phyloP scores from a whole-genome alignment of 2,329 filamentous ascomycete genomes.

The Epichloe sp. region DNA sequence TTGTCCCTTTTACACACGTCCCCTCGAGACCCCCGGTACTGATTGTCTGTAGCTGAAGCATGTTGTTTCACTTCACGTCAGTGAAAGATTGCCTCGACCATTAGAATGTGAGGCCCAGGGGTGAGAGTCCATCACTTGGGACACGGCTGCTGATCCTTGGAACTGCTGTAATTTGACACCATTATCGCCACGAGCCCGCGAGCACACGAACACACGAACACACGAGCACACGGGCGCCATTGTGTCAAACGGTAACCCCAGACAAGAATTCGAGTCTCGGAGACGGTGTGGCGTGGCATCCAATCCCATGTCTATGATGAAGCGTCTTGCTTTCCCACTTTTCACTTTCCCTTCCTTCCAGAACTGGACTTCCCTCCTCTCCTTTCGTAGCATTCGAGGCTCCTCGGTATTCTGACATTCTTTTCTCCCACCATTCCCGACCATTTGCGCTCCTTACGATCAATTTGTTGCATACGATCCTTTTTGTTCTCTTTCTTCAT shows the following conservation, averaged over 20 bases:
- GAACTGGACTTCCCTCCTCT: not conserved
- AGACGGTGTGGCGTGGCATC: not conserved
- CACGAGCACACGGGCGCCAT: not conserved
- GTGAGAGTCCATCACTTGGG: too few species aligned
- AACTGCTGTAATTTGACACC: constrained; percentile 5
- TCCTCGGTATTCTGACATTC: not conserved
- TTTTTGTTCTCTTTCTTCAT: not conserved
- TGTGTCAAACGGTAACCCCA: not conserved
- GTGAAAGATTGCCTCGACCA: too few species aligned
- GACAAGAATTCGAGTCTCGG: not conserved
- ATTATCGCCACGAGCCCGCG: not conserved
- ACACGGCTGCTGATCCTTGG: constrained; percentile 1
- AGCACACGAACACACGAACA: not conserved
- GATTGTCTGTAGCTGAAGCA: too few species aligned
- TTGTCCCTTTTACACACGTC: too few species aligned
- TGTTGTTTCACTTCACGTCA: too few species aligned
- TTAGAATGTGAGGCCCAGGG: too few species aligned
- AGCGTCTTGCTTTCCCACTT: not conserved
- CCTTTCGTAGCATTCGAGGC: not conserved
- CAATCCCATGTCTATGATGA: not conserved
- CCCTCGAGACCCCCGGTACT: too few species aligned
- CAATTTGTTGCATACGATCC: not conserved
- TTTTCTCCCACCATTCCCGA: not conserved
- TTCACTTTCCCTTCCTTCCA: not conserved
- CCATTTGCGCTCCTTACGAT: constrained; percentile 3